Evolutionary conservation across 805 yeast genomes (phyloP).

Genomic region (Kodamaea leandrae): DNA sequence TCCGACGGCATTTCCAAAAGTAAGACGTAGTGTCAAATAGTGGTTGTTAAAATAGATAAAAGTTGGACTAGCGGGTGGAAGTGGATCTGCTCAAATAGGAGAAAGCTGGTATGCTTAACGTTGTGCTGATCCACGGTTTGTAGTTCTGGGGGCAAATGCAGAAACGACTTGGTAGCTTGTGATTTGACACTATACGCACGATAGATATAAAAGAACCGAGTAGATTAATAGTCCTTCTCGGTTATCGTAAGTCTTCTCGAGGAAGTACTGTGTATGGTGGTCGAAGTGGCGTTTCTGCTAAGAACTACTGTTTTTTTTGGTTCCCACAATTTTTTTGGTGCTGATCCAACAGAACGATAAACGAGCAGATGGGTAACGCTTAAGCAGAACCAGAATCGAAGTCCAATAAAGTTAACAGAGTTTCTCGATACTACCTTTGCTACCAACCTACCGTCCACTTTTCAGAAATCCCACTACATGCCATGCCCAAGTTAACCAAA

Average conservation of each 20-base stretch:
- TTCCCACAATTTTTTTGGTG: slow-evolving; percentile 1
- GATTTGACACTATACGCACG: too few relatives aligned
- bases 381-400: too few relatives aligned
- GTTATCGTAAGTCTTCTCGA: neutral
- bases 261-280: neutral
- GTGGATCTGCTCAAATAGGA: too few relatives aligned
- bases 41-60: too few relatives aligned
- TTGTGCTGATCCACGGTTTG: too few relatives aligned
- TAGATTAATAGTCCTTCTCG: neutral
- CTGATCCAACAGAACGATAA: neutral
- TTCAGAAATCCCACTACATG: neutral
- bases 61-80: too few relatives aligned
- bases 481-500: slow-evolving; percentile 11
- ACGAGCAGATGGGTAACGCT: neutral
- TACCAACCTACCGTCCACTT: neutral
- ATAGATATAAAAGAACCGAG: too few relatives aligned
- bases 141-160: too few relatives aligned
- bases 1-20: slow-evolving; percentile 31
- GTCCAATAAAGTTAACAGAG: too few relatives aligned
- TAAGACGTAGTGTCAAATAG: neutral
- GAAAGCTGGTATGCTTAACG: too few relatives aligned
- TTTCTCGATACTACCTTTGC: neutral
- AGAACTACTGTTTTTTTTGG: slow-evolving; percentile 1
- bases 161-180: too few relatives aligned
- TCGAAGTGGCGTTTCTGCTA: neutral